These are phyloP conservation scores for Syncephalis fuscata DNA, from an alignment of 371 early-diverging fungal genomes.

Conservation along the genomic window DNA sequence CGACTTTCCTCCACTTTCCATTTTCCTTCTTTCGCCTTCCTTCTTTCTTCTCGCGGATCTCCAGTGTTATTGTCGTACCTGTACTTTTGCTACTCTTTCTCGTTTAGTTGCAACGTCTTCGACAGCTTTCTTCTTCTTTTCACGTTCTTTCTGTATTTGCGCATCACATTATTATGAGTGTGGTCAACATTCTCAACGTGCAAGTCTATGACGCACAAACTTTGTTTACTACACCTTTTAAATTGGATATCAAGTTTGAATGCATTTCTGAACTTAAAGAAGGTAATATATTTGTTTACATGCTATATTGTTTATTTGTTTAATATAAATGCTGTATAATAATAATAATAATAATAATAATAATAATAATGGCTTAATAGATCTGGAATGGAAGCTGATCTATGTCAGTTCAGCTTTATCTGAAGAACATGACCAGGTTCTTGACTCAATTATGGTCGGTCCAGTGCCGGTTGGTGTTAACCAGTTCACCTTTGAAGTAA, in stretches of 20 bases:
- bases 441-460: conserved; percentile 91
- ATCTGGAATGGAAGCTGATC: conserved; percentile 91
- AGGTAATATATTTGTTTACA: conserved; percentile 31
- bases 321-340: too few relatives aligned
- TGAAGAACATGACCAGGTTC: conserved; percentile 73
- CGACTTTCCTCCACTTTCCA: too few relatives aligned
- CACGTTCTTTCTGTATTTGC: too few relatives aligned
- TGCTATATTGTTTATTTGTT: conserved; percentile 1
- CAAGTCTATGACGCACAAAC: conserved; percentile 72
- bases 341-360: too few relatives aligned
- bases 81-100: conserved; percentile 16
- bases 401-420: conserved; percentile 85
- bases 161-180: conserved; percentile 35
- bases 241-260: conserved; percentile 94
- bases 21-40: too few relatives aligned
- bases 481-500: conserved; percentile 82
- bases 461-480: conserved; percentile 93
- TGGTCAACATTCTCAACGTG: conserved; percentile 73
- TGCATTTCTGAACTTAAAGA: conserved; percentile 72
- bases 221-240: conserved; percentile 57
- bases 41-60: too few relatives aligned
- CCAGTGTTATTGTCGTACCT: too few relatives aligned
- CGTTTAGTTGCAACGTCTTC: too few relatives aligned
- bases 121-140: too few relatives aligned
- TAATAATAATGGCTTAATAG: too few relatives aligned